These are phyloP conservation scores for Salix brachista DNA, from an alignment of 345 rosid species.

Conservation along the genomic window DNA sequence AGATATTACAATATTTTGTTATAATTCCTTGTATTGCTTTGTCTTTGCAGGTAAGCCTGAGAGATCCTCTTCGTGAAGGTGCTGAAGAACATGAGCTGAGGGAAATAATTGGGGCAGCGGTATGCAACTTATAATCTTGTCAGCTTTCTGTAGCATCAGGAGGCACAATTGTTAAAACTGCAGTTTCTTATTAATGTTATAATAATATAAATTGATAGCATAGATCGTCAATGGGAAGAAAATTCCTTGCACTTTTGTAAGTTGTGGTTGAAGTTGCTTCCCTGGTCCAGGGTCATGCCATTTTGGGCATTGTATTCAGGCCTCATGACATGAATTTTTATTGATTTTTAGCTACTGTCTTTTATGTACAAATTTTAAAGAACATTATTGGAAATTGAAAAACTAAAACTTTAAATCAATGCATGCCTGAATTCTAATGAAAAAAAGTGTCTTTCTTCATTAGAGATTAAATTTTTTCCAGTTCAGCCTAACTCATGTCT, in stretches of 20 bases:
- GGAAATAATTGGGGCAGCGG: conserved; percentile 88
- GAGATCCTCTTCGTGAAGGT: conserved; percentile 84
- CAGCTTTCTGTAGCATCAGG: background rate
- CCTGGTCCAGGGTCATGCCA: background rate
- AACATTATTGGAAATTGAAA: background rate
- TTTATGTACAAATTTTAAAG: background rate
- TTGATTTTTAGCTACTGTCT: background rate
- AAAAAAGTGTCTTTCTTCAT: background rate
- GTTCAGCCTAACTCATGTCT: background rate
- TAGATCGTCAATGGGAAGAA: background rate
- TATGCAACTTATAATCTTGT: conserved; percentile 27
- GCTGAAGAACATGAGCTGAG: conserved; percentile 63
- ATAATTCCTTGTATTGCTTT: conserved; percentile 2
- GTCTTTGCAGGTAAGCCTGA: conserved; percentile 71
- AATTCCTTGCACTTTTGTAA: background rate
- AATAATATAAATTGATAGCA: background rate
- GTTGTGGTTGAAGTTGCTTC: background rate
- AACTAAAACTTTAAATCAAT: background rate
- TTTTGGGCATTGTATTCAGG: background rate
- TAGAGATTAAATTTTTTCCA: background rate
- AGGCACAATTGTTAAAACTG: background rate
- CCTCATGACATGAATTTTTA: background rate
- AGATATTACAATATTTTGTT: background rate
- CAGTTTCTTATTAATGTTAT: background rate
- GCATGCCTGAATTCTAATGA: background rate